Percentiles rank a stretch among this genome's conserved stretches.
These are phyloP conservation scores for Rhododendron williamsianum DNA, from an alignment of 148 eudicot genomes.

Conservation along the genomic window DNA sequence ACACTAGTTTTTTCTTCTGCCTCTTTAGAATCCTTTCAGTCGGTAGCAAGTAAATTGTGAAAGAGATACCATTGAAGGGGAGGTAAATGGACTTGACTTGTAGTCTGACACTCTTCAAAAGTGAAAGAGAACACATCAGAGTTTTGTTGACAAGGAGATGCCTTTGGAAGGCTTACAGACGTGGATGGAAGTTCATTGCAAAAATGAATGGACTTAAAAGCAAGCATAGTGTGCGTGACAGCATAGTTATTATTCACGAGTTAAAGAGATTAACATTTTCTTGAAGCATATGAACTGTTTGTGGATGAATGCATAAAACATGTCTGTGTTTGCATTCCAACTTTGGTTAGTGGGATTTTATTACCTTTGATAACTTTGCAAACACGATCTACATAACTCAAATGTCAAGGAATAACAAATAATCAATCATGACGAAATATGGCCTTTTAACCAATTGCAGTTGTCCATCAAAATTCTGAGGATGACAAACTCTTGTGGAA, in stretches of 20 bases:
- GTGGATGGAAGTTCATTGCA: not conserved
- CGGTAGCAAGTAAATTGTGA: not conserved
- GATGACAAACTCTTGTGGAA: not conserved
- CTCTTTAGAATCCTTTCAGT: not conserved
- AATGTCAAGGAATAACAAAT: not conserved
- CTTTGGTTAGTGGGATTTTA: not conserved
- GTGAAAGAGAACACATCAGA: not conserved
- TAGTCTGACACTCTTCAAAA: not conserved
- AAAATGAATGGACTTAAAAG: not conserved
- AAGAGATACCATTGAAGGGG: not conserved
- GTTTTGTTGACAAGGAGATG: not conserved
- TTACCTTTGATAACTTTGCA: not conserved
- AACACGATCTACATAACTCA: not conserved
- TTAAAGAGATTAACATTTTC: not conserved
- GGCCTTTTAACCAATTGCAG: not conserved
- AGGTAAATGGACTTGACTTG: not conserved
- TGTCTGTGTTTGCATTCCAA: not conserved
- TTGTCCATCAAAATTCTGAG: not conserved
- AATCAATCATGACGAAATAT: not conserved
- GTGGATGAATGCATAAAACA: not conserved
- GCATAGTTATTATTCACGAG: not conserved
- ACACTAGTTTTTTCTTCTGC: not conserved
- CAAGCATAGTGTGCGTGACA: not conserved
- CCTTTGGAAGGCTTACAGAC: not conserved
- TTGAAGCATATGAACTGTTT: not conserved